Base-by-base conservation (phyloP, 441 rosid genomes). In the Hura crepitans region DNA sequence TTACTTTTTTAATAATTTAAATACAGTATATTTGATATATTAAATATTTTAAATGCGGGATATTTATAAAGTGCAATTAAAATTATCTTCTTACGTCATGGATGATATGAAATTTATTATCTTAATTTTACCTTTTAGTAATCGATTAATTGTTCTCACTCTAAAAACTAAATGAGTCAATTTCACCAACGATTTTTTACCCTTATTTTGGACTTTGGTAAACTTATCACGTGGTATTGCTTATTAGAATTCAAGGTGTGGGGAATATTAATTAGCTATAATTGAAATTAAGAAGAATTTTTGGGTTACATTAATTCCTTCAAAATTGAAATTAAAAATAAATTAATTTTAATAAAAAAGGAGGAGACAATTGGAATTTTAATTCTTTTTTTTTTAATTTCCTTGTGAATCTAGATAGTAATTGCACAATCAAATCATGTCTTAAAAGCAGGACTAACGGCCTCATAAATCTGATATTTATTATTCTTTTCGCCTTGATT, bases 171-270 rank as follows among this genome's bases (percentile, higher is more conserved):
- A n/a, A n/a, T n/a, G 11, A 4, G 68, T 49, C 56, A 75, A 62
- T 30, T 69, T 33, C 11, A 65, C 23, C 46, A 39, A 55, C 0
- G 37, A 35, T 14, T 13, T 71, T 59, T 39, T 70, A 47, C n/a
- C 62, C 23, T 43, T 1, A 15, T 45, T 43, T 65, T 78, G 63
- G 77, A 75, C 75, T 54, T 65, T 61, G 68, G 47, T 62, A 33
- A 65, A 66, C 45, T 25, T n/a, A 23, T 62, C 79, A 72, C 73
- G 62, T 79, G 75, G 53, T 31, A 46, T 46, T 62, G 45, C 70
- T 67, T 42, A 50, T 37, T 22, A 50, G 28, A 50, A 31, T 65
- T 65, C 65, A 58, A 49, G 39, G 0, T 8, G 62, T 64, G 66
- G 78, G 74, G 74, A 62, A 42, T 42, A 13, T 37, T 11, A 12